Evolutionary conservation across 192 early-diverging fungal species (phyloP), one percentile per base, ranked within the genome.

Genomic region (Gonapodya sp.): DNA sequence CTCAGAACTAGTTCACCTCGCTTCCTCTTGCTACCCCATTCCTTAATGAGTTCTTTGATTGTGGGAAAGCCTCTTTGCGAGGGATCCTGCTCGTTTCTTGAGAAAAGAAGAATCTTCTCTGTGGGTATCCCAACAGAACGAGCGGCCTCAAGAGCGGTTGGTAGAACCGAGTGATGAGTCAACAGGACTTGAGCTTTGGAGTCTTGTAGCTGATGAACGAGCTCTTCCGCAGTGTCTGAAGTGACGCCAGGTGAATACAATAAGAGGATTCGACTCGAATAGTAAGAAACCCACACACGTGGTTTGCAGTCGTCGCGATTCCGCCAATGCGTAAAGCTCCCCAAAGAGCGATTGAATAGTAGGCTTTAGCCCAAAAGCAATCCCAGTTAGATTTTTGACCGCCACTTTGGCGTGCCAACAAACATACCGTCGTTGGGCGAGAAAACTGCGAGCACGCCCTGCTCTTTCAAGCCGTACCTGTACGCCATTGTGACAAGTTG

Each of bases 191-290:
- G 16, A 8, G 75, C 34, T 2, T 33, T 33, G 18, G 75, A 77
- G 30, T 32, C 75, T 33, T 33, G 75, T 2, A 77, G 75, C 75
- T 77, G 75, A 33, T 77, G 75, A 14, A 32, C 75, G 30, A 77
- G 75, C 31, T 77, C 75, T 8, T 34, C 30, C 18, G 75, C 31
- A 14, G 34, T 34, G 75, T 77, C 18, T 18, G 75, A 16, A 77
- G 75, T 18, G 31, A 14, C 34, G 2, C 75, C 34, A 2, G 8
- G 2, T 33, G 75, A 64, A 64, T 64, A 24, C 46, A 64, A 64
- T 64, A 8, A 8, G 8, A 8, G 46, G 8, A 8, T 64, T 64
- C 46, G 24, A 24, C 46, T 64, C n/a, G n/a, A n/a, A n/a, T n/a
- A n/a, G n/a, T n/a, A n/a, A n/a, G n/a, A n/a, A n/a, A n/a, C n/a